Evolutionary conservation across 148 eudicot species (phyloP), one percentile per base, ranked within the genome.

Genomic region (Beta vulgaris): DNA sequence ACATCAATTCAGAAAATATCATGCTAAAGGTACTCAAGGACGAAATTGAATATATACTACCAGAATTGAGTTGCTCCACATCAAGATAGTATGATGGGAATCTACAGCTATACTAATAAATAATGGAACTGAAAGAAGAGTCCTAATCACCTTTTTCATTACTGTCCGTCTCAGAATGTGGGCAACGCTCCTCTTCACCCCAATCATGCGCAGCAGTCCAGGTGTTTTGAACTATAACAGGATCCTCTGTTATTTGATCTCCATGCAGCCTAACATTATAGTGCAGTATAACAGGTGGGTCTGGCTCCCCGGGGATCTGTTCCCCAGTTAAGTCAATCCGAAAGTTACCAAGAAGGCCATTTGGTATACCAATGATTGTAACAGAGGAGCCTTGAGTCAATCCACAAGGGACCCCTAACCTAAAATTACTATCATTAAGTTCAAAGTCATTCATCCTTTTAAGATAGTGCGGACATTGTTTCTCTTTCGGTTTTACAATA

Each of bases 151-250:
- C 99, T 89, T 95, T 92, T 81, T 89, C 88, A 69, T 70, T 84
- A 73, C 83, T 81, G n/a, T 81, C 87, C 26, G 86, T 78, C 18
- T 79, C 84, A 23, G 92, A 87, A 69, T 83, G 77, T 37, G 99
- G 99, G 78, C 99, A 95, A 49, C 99, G 91, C 82, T 90, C 91
- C 81, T 95, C 98, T 43, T 88, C 93, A 76, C 91, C 97, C 99
- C 99, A 95, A 71, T 95, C 99, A 88, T 86, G 97, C 69, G 85
- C 89, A 78, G 77, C 78, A n/a, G 99, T 90, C 99, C 99, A 95
- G 19, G 99, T 86, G 79, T 95, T 95, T 81, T 95, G 99, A 61
- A 95, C 99, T 81, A 95, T 95, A 29, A 95, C 99, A 69, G 97
- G 92, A 34, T 89, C 89, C 71, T 95, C 97, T 9, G 99, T 95